Conservation (phyloP, 805 yeast genomes). For the Candida boleticola region DNA sequence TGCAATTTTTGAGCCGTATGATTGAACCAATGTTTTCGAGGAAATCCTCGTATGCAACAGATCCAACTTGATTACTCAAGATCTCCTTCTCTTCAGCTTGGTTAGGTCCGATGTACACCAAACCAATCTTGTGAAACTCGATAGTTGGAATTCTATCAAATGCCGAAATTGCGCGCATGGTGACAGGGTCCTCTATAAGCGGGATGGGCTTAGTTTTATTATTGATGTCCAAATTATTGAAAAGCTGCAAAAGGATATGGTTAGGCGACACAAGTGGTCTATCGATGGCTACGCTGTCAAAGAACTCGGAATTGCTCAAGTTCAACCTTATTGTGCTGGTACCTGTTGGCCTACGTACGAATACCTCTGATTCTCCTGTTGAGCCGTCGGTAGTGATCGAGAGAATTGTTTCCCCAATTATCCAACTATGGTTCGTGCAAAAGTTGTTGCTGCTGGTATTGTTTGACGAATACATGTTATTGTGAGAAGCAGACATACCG, state of each 20-base stretch:
- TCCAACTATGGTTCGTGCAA: constrained; percentile 50
- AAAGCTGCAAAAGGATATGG: constrained; percentile 50
- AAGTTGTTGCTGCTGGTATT: constrained; percentile 11
- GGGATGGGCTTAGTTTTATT: constrained; percentile 44
- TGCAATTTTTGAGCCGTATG: constrained; percentile 54
- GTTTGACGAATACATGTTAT: too few relatives aligned
- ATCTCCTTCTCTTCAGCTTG: constrained; percentile 66
- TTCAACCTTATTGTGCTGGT: constrained; percentile 45
- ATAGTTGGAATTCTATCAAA: constrained; percentile 77
- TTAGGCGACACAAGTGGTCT: constrained; percentile 28
- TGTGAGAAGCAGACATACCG: not conserved
- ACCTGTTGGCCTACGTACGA: constrained; percentile 69
- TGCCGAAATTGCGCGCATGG: constrained; percentile 50
- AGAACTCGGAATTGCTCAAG: constrained; percentile 28
- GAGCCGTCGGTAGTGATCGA: constrained; percentile 51
- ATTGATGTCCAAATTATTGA: constrained; percentile 40
- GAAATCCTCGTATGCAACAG: constrained; percentile 59
- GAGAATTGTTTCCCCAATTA: constrained; percentile 55
- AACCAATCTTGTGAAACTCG: constrained; percentile 75
- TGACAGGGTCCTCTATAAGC: constrained; percentile 47
- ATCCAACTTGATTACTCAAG: constrained; percentile 62
- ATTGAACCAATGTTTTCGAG: constrained; percentile 57
- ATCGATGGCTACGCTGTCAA: not conserved
- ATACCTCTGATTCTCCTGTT: constrained; percentile 51
- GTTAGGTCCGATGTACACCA: constrained; percentile 68